phyloP scores from a whole-genome alignment of 805 yeast species.

The Hanseniaspora vineae region DNA sequence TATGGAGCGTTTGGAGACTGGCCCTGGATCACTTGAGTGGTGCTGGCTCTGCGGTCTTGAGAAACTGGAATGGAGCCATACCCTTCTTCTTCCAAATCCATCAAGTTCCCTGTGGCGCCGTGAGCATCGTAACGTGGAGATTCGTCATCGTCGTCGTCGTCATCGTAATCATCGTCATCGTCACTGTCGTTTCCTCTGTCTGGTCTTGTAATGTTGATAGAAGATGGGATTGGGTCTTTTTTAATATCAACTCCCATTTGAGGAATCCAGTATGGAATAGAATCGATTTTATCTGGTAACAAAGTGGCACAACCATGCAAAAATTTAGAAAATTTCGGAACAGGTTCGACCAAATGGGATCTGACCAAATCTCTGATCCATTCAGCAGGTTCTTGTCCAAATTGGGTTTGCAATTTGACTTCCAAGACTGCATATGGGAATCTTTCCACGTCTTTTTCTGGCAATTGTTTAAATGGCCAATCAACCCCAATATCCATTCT shows the following conservation, averaged over 20 bases:
- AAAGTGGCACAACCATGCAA: constrained; percentile 94
- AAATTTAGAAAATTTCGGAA: constrained; percentile 93
- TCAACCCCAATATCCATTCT: constrained; percentile 97
- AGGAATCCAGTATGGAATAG: constrained; percentile 94
- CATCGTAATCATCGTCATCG: constrained; percentile 26
- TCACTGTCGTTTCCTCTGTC: constrained; percentile 19
- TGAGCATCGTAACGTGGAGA: constrained; percentile 26
- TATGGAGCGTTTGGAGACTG: constrained; percentile 22
- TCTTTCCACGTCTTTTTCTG: constrained; percentile 75
- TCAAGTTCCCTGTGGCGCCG: constrained; percentile 39
- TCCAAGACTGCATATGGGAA: constrained; percentile 97
- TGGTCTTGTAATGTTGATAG: constrained; percentile 32
- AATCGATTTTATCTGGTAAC: constrained; percentile 66
- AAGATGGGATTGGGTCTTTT: constrained; percentile 47
- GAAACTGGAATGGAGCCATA: constrained; percentile 28
- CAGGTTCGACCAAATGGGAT: constrained; percentile 93
- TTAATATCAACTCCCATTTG: constrained; percentile 94
- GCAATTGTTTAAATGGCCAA: constrained; percentile 81
- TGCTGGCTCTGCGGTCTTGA: constrained; percentile 2
- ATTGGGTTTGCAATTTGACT: constrained; percentile 92
- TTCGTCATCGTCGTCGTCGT: constrained; percentile 17
- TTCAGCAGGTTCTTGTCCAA: constrained; percentile 97
- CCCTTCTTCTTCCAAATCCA: constrained; percentile 63
- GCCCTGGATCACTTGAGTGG: constrained; percentile 5
- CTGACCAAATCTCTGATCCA: constrained; percentile 92